These are phyloP conservation scores for Phytophthora multivora DNA, from an alignment of 352 stramenopile species.

Conservation along the genomic window DNA sequence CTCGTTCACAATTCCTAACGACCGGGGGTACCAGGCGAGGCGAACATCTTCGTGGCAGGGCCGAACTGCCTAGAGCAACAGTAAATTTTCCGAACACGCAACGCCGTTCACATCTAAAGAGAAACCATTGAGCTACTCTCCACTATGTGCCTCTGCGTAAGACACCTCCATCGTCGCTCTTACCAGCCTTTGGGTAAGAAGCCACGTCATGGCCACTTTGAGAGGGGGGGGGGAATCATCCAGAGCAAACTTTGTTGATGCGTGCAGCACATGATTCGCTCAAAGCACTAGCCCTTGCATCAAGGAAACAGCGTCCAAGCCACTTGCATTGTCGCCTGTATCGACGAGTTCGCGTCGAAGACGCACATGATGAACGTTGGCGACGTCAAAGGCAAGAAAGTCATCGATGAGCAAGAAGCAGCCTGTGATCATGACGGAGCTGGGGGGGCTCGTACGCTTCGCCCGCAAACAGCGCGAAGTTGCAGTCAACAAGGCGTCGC, in stretches of 20 bases:
- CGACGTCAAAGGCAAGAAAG: slow-evolving; percentile 35
- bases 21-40: no score
- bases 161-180: not conserved
- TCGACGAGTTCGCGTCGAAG: slow-evolving; percentile 40
- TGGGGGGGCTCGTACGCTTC: slow-evolving; percentile 51
- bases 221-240: not conserved
- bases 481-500: slow-evolving; percentile 18
- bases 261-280: not conserved
- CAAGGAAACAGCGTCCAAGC: no score
- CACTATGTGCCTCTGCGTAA: not conserved
- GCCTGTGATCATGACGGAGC: slow-evolving; percentile 44
- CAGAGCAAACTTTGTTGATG: not conserved
- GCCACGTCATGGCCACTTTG: not conserved
- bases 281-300: not conserved
- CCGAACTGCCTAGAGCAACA: no score
- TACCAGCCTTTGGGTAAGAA: not conserved
- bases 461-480: slow-evolving; percentile 46
- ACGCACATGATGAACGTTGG: slow-evolving; percentile 56
- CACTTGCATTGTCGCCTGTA: slow-evolving; percentile 28
- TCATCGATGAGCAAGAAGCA: slow-evolving; percentile 42
- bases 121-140: no score
- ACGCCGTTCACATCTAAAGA: no score
- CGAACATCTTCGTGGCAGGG: no score
- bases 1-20: no score
- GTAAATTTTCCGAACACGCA: no score